Base-by-base conservation (phyloP, 805 yeast species). In the Cyberlindnera maritima region DNA sequence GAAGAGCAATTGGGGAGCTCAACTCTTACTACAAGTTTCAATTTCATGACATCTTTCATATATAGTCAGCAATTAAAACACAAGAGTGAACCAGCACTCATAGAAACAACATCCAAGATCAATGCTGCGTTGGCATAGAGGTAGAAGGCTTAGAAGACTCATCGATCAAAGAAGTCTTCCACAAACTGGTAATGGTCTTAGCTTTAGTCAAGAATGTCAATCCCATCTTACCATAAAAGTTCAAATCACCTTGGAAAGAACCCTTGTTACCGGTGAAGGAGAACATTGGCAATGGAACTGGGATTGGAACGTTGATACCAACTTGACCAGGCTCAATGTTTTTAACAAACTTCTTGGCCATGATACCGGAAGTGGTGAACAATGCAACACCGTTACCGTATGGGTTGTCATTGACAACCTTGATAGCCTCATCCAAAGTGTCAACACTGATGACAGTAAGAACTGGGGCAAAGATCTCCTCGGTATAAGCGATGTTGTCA, bases 221-320 rank as follows among this genome's bases (percentile, higher is more conserved):
- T 26, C 91, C 90, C n/a, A 85, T 76, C 69, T 83, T 81, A 49
- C 91, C 91, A 66, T 84, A 84, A 65, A 84, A 84, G 71, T 85
- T 85, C 73, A 85, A 75, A 62, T 85, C 90, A 31, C 91, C 91
- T 55, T 83, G 72, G 77, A 85, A 83, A 7, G 88, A 81, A 33
- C 80, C 85, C 68, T 82, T 82, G 65, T 79, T 79, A 23, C 91
- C 91, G 12, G 91, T 85, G 70, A 84, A 84, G 3, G 88, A 81
- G 66, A 84, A 84, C 87, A 85, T 81, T 49, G 91, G 90, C 63
- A 85, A 70, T 41, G 91, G 91, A 17, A 84, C 91, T 5, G 91
- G 91, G 51, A 84, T 85, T 14, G 91, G 90, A 32, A 84, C 88
- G 58, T 84, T 84, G 56, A 84, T 74, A 46, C 91, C 91, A 42